Evolutionary conservation across 1,284 basidiomycete genomes (phyloP).

Genomic region (Tausonia pullulans): DNA sequence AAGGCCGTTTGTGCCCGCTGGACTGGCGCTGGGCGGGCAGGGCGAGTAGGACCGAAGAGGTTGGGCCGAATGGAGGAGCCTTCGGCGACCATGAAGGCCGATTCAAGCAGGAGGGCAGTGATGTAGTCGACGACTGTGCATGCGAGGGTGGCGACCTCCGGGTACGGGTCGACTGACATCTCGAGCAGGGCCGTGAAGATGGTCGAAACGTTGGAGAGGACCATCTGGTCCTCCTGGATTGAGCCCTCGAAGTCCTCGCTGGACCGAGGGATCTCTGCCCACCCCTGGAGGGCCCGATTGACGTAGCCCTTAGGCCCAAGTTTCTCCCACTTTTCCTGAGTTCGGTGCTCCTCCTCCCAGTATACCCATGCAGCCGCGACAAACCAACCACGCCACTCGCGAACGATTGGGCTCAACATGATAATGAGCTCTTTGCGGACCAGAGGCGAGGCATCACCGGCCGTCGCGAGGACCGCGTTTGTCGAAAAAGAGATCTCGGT

Average conservation of each 20-base stretch:
- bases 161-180: conserved; percentile 82
- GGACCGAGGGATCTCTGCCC: conserved; percentile 45
- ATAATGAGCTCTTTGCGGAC: conserved; percentile 90
- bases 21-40: conserved; percentile 21
- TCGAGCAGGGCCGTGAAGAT: conserved; percentile 84
- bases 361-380: conserved; percentile 92
- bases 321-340: conserved; percentile 18
- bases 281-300: conserved; percentile 59
- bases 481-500: conserved; percentile 46
- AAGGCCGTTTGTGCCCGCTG: conserved; percentile 26
- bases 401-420: conserved; percentile 81
- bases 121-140: conserved; percentile 88
- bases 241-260: conserved; percentile 48
- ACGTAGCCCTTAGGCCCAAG: conserved; percentile 48
- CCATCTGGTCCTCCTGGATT: conserved; percentile 67
- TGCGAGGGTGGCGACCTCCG: conserved; percentile 81
- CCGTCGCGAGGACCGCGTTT: conserved; percentile 51
- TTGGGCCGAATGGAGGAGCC: conserved; percentile 46
- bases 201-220: conserved; percentile 82
- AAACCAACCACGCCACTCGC: conserved; percentile 93
- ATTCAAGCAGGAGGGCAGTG: conserved; percentile 76
- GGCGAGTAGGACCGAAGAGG: conserved; percentile 38
- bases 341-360: conserved; percentile 63
- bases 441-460: conserved; percentile 91
- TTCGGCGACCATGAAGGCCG: conserved; percentile 65